Conservation (phyloP, 83 land plant species). For the Thuja plicata region DNA sequence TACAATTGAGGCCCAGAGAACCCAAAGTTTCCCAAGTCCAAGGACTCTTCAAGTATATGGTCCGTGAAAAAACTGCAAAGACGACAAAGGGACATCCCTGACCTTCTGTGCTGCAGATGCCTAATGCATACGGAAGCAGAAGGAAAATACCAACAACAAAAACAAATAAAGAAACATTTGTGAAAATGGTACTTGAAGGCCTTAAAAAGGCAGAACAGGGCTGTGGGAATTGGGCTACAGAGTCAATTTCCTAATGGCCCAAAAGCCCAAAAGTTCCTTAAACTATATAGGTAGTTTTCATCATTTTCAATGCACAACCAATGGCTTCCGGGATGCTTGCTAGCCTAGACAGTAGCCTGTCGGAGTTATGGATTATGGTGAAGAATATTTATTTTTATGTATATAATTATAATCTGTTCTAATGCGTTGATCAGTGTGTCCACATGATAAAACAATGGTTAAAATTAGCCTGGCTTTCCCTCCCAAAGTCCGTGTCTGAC, state of each 20-base stretch:
- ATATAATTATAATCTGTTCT: background rate
- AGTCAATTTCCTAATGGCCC: background rate
- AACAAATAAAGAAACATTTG: background rate
- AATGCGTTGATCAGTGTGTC: background rate
- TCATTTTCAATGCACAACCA: constrained; percentile 6
- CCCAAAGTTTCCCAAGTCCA: background rate
- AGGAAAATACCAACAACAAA: background rate
- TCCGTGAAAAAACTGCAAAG: constrained; percentile 4
- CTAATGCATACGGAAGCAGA: background rate
- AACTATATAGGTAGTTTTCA: background rate
- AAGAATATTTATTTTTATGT: background rate
- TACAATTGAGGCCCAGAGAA: background rate
- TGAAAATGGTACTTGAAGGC: background rate
- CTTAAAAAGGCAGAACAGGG: background rate
- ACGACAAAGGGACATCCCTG: constrained; percentile 10
- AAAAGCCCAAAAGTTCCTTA: constrained; percentile 2
- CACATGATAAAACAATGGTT: background rate
- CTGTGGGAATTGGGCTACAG: background rate
- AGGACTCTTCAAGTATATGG: background rate
- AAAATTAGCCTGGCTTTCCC: background rate
- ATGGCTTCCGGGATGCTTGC: constrained; percentile 8
- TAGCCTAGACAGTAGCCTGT: background rate
- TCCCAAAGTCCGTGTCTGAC: background rate
- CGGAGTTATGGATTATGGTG: background rate
- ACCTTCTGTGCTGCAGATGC: background rate